Evolutionary conservation across 768 basidiomycete genomes (phyloP), one percentile per base, ranked within the genome.

Genomic region (Pleurotus platypus): DNA sequence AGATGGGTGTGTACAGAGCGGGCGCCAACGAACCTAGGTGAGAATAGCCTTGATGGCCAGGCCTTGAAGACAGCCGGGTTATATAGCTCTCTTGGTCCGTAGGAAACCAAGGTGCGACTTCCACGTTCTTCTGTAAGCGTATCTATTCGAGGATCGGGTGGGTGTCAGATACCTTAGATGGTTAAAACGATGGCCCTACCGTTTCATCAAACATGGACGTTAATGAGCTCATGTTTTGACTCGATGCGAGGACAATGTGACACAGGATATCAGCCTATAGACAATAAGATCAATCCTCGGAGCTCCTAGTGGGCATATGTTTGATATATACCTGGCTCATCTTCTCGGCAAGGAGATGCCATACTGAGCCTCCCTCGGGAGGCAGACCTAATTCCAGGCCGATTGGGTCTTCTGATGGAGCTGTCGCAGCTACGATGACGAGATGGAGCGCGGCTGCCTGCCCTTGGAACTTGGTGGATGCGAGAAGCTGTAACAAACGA

Each of bases 231-330:
- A 81, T 78, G 61, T 80, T 72, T 55, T 77, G 74, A 59, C 71
- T 72, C 51, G 78, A 63, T 51, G 72, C 75, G 55, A 83, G 69
- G 49, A 86, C 75, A 71, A 87, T 72, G 65, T 86, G 86, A 61
- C 80, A 81, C 56, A 79, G 78, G 46, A 86, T 82, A 48, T 77
- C 69, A 45, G 75, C 72, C 86, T 87, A 62, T 50, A 57, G 54
- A 53, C 56, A 59, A 22, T 35, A 18, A 35, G 43, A 50, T 13
- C 13, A 12, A 39, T 18, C 18, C 35, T 11, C 20, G 24, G 35
- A 15, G 16, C 27, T 16, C 38, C 57, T 46, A 11, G 57, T 22
- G 18, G 55, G 56, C 5, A 43, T 39, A 46, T 57, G 42, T 22
- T 27, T 38, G 47, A 63, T 46, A 56, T 61, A 60, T 71, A 82